Base-by-base conservation (phyloP, 768 basidiomycete genomes). In the Collybiopsis luxurians region DNA sequence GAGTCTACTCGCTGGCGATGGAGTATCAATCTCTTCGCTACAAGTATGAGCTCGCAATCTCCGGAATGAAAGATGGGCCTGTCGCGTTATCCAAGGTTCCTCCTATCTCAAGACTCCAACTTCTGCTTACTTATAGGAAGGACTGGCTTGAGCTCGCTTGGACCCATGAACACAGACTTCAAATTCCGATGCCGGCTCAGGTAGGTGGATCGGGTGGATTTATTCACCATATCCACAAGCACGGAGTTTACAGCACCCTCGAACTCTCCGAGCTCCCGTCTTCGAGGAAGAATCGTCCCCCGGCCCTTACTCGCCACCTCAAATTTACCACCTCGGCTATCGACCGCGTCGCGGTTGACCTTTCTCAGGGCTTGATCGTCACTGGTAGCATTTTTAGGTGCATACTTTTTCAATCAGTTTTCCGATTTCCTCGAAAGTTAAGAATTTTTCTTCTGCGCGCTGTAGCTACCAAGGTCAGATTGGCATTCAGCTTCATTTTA, bases 51-150 rank as follows among this genome's bases (percentile, higher is more conserved):
- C 70, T 83, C 27, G 80, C 76, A 17, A 50, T 76, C 21, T 67
- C 75, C 55, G 80, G 79, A 39, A 80, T 82, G 79, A 73, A 73
- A 61, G 79, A 82, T 63, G 81, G 81, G 4, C 70, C 75, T 19
- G 73, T 71, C 34, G 67, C 77, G 28, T 67, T 75, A 59, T 66
- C 70, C 34, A 67, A 67, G 36, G 70, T 71, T 15, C 68, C 78
- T 11, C 71, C 75, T 34, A 62, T 71, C 40, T 66, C 69, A 43
- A 79, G 81, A 53, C 73, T 80, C 34, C 74, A 79, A 53, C 67
- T 81, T 51, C 69, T 83, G 30, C 55, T 70, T 54, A 69, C 71
- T 34, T 81, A 79, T 67, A 75, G 73, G 61, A 73, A 69, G 56
- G 78, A 80, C 61, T 81, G 80, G 79, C 78, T 78, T 23, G 70